Conservation (phyloP, 177 flowering plant species). For the Vitis hybrid region DNA sequence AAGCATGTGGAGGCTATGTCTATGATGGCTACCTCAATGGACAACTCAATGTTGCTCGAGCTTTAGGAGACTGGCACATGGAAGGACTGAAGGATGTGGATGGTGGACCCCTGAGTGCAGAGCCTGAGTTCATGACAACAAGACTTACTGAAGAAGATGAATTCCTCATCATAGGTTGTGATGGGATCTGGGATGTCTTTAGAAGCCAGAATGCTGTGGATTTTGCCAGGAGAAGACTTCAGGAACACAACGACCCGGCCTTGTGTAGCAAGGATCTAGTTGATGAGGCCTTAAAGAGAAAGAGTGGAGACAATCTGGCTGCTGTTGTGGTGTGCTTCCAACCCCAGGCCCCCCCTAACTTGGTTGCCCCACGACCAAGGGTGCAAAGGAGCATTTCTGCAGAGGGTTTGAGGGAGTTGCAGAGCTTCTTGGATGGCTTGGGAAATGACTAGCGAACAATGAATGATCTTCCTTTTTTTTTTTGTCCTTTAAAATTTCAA, state of each 20-base stretch:
- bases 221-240: constrained; percentile 81
- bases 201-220: constrained; percentile 93
- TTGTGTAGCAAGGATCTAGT: constrained; percentile 74
- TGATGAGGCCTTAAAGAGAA: constrained; percentile 80
- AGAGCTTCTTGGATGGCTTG: constrained; percentile 74
- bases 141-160: constrained; percentile 81
- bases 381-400: constrained; percentile 92
- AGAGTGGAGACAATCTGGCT: constrained; percentile 77
- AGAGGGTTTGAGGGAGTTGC: constrained; percentile 87
- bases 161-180: constrained; percentile 90
- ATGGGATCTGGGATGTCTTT: constrained; percentile 97
- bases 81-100: constrained; percentile 64
- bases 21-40: constrained; percentile 90
- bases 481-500: neutral
- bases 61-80: constrained; percentile 97
- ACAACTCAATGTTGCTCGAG: constrained; percentile 89
- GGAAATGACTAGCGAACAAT: constrained; percentile 28
- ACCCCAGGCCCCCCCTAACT: constrained; percentile 69
- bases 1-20: constrained; percentile 81
- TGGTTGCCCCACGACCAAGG: constrained; percentile 62
- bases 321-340: constrained; percentile 88
- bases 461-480: neutral
- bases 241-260: constrained; percentile 83
- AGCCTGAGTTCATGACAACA: constrained; percentile 72
- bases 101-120: constrained; percentile 88